Evolutionary conservation across 2,329 filamentous ascomycete species (phyloP), one percentile per base, ranked within the genome.

Genomic region (Helminthosporium solani): DNA sequence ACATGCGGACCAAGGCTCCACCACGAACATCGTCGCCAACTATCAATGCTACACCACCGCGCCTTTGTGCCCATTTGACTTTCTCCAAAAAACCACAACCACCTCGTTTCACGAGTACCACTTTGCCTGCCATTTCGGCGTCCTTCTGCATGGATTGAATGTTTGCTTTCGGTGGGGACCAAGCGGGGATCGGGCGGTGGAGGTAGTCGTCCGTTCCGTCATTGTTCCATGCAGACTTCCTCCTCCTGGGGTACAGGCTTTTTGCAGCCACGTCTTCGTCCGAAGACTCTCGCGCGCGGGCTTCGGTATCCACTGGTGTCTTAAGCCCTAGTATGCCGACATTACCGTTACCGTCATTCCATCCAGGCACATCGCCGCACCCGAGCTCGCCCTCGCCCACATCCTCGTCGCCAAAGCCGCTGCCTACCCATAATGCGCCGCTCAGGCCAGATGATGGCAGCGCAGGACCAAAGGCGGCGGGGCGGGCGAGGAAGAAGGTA

Each of bases 41-140:
- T 54, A 99, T 95, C 49, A 99, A 77, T 28, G 89, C 94, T 49
- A 90, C 80, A 16, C 87, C 94, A 19, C 94, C 94, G 63, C 94
- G 83, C 50, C 90, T 82, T 69, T 99, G 94, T 11, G 88, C 90
- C 94, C 94, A 99, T 75, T 95, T 92, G 53, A 94, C 90, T 72
- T 99, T 99, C 66, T 97, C 92, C 49, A 96, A 73, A 68, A 99
- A 99, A 4, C 94, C 94, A 70, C 94, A 99, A 7, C 92, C 94
- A 47, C 94, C 94, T 44, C 94, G 84, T 68, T 89, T 95, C 46
- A 99, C 77, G 42, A 99, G 76, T 2, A 95, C 94, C 38, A 99
- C 83, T 72, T 96, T 97, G 56, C 94, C 94, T 25, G 85, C 80
- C 53, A 99, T 97, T 67, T 97, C 92, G 18, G 92, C 90, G 42